phyloP scores from a whole-genome alignment of 108 stramenopile species.

The Tribonema minus region DNA sequence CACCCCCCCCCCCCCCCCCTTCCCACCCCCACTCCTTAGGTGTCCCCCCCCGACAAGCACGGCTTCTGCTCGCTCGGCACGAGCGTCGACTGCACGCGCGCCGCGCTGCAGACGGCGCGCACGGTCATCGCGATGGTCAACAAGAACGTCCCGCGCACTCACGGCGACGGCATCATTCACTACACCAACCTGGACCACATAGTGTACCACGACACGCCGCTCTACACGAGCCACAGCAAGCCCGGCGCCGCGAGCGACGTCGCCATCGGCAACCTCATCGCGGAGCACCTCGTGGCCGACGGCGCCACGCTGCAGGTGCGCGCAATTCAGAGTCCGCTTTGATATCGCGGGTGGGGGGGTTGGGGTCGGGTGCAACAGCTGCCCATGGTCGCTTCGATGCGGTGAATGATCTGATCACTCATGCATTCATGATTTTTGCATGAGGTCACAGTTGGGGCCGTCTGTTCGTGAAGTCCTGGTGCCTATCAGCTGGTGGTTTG shows the following conservation, averaged over 20 bases:
- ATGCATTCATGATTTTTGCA: too few species aligned
- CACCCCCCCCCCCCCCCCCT: too few species aligned
- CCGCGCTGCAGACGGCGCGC: constrained; percentile 35
- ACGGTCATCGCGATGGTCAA: constrained; percentile 25
- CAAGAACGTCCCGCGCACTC: constrained; percentile 40
- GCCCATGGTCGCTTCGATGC: too few species aligned
- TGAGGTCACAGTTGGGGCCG: too few species aligned
- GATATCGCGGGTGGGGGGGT: too few species aligned
- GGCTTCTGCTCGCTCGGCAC: constrained; percentile 44
- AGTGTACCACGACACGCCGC: constrained; percentile 4
- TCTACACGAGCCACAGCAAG: not conserved
- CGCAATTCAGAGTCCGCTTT: too few species aligned
- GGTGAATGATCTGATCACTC: too few species aligned
- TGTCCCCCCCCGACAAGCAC: constrained; percentile 45
- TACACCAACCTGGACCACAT: constrained; percentile 27
- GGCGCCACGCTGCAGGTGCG: constrained; percentile 46
- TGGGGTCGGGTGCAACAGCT: too few species aligned
- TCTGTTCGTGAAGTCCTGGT: too few species aligned
- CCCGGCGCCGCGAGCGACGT: not conserved
- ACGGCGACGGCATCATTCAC: constrained; percentile 42
- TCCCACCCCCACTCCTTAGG: too few species aligned
- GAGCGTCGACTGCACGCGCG: constrained; percentile 25
- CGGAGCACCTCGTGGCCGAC: constrained; percentile 27
- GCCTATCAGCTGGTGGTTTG: too few species aligned
- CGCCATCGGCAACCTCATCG: constrained; percentile 23